Conservation (phyloP, 2,329 filamentous ascomycete species). For the Aspergillus sp. region DNA sequence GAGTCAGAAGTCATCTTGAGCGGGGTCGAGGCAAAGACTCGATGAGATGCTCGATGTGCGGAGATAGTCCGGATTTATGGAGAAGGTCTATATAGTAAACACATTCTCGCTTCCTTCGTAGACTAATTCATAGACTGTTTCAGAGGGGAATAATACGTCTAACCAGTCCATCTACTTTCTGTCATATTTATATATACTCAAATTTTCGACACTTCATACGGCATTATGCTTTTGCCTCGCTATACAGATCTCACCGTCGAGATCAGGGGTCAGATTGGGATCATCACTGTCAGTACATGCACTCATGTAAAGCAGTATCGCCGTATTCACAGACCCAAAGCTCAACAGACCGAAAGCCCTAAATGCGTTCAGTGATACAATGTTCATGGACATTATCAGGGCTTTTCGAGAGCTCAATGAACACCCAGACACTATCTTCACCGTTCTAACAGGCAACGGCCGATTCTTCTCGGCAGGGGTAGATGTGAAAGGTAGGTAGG, state of each 20-base stretch:
- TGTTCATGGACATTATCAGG: slow-evolving; percentile 1
- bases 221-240: background rate
- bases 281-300: background rate
- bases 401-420: slow-evolving; percentile 7
- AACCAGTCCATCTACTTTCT: too few species aligned
- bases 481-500: slow-evolving; percentile 8
- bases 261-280: background rate
- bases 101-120: too few species aligned
- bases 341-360: background rate
- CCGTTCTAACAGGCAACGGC: slow-evolving; percentile 8
- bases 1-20: too few species aligned
- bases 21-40: too few species aligned
- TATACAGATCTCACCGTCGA: background rate
- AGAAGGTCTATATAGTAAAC: too few species aligned
- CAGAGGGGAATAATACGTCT: too few species aligned
- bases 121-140: too few species aligned
- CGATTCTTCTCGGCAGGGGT: slow-evolving; percentile 9
- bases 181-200: background rate
- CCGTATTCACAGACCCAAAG: background rate
- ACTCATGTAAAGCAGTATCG: background rate
- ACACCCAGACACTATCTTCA: slow-evolving; percentile 4
- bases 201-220: background rate
- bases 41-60: too few species aligned
- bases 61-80: too few species aligned
- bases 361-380: background rate